Conservation (phyloP, 371 early-diverging fungal species). For the Mucor racemosus region DNA sequence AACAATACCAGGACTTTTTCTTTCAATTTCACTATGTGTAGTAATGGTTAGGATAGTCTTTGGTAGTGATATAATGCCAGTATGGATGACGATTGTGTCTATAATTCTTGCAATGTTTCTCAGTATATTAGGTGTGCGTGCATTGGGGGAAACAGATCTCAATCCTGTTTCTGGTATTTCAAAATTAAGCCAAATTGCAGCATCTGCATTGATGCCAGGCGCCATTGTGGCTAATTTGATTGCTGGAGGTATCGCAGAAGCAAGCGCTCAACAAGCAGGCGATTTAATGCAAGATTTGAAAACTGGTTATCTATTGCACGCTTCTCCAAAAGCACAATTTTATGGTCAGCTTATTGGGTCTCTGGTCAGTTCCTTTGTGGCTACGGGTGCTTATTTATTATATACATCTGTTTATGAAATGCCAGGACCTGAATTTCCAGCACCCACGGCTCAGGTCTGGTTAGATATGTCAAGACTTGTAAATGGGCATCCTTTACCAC, state of each 20-base stretch:
- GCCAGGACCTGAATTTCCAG: slow-evolving; percentile 74
- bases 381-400: slow-evolving; percentile 65
- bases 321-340: slow-evolving; percentile 58
- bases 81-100: slow-evolving; percentile 58
- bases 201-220: slow-evolving; percentile 57
- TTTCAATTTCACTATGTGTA: slow-evolving; percentile 62
- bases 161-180: slow-evolving; percentile 57
- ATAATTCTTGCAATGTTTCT: slow-evolving; percentile 62
- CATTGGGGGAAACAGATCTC: slow-evolving; percentile 60
- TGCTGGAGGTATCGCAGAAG: slow-evolving; percentile 52
- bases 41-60: slow-evolving; percentile 61
- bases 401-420: slow-evolving; percentile 74
- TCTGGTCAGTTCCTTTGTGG: slow-evolving; percentile 51
- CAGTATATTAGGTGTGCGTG: slow-evolving; percentile 62
- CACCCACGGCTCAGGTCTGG: slow-evolving; percentile 80
- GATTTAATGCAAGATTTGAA: slow-evolving; percentile 62
- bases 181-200: slow-evolving; percentile 55
- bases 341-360: slow-evolving; percentile 57
- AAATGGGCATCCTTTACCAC: slow-evolving; percentile 74
- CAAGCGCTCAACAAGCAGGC: slow-evolving; percentile 55
- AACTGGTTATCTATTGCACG: slow-evolving; percentile 51
- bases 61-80: slow-evolving; percentile 46
- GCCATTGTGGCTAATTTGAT: slow-evolving; percentile 61
- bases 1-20: slow-evolving; percentile 63
- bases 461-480: slow-evolving; percentile 79